These are phyloP conservation scores for Clarireedia sp. DNA, from an alignment of 2,329 filamentous ascomycete genomes.

Conservation along the genomic window DNA sequence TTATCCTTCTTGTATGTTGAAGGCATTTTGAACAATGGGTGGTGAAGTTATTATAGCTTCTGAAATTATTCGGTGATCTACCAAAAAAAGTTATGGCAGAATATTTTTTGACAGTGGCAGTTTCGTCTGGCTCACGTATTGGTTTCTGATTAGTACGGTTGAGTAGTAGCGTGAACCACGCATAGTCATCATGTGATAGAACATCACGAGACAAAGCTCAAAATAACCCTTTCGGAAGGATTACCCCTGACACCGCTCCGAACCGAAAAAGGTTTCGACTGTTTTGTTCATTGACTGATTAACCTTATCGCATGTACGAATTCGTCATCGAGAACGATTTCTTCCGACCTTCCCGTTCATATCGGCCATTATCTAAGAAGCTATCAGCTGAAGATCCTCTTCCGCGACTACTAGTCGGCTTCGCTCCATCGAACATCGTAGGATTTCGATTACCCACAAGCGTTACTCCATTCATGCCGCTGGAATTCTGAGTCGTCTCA, in stretches of 20 bases:
- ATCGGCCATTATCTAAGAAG: neutral
- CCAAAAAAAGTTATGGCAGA: conserved; percentile 12
- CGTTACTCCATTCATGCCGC: neutral
- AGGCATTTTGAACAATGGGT: conserved; percentile 51
- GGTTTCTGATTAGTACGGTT: too few relatives aligned
- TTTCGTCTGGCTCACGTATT: too few relatives aligned
- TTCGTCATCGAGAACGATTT: conserved; percentile 6
- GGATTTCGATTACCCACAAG: neutral
- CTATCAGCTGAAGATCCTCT: neutral
- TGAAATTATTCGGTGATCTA: neutral
- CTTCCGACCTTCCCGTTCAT: neutral
- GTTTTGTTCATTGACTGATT: neutral
- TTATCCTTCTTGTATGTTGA: conserved; percentile 86
- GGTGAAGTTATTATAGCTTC: conserved; percentile 12
- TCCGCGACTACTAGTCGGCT: too few relatives aligned
- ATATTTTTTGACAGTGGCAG: neutral
- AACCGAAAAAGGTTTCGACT: neutral
- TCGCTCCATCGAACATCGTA: neutral
- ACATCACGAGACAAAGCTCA: too few relatives aligned
- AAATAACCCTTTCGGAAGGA: neutral
- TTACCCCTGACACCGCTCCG: conserved; percentile 7
- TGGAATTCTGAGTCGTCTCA: neutral
- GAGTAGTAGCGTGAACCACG: too few relatives aligned
- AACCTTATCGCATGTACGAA: conserved; percentile 8
- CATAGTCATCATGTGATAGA: too few relatives aligned